phyloP scores from a whole-genome alignment of 2,329 filamentous ascomycete species.

The Neonectria hederae region DNA sequence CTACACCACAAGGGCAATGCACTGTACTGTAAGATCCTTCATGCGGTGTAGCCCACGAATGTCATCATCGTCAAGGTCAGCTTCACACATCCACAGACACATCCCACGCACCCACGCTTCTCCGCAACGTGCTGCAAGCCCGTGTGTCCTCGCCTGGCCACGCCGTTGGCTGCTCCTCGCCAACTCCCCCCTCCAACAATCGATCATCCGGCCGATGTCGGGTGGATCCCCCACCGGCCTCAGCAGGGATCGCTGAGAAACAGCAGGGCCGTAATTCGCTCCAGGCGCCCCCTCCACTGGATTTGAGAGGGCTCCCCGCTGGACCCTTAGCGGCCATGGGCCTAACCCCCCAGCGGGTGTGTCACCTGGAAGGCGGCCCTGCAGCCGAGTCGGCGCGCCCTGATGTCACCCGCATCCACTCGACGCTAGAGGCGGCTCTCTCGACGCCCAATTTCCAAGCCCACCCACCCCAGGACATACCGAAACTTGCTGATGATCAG shows the following conservation, averaged over 20 bases:
- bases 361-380: conserved; percentile 1
- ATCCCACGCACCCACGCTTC: not conserved
- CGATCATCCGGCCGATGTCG: conserved; percentile 10
- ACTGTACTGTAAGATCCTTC: not conserved
- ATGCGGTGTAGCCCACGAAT: not conserved
- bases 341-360: not conserved
- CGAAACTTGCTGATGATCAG: not conserved
- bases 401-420: conserved; percentile 1
- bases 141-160: not conserved
- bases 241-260: not conserved
- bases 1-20: too few species aligned
- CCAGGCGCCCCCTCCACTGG: too few species aligned
- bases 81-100: not conserved
- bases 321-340: not conserved
- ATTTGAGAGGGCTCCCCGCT: too few species aligned
- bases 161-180: not conserved
- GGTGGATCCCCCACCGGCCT: not conserved
- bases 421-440: not conserved
- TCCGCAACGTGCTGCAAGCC: not conserved
- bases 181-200: not conserved
- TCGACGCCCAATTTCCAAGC: not conserved
- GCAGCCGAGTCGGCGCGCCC: not conserved
- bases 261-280: not conserved
- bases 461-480: not conserved
- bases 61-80: not conserved